phyloP scores from a whole-genome alignment of 1,284 basidiomycete genomes.

The Ganoderma lingzhi region DNA sequence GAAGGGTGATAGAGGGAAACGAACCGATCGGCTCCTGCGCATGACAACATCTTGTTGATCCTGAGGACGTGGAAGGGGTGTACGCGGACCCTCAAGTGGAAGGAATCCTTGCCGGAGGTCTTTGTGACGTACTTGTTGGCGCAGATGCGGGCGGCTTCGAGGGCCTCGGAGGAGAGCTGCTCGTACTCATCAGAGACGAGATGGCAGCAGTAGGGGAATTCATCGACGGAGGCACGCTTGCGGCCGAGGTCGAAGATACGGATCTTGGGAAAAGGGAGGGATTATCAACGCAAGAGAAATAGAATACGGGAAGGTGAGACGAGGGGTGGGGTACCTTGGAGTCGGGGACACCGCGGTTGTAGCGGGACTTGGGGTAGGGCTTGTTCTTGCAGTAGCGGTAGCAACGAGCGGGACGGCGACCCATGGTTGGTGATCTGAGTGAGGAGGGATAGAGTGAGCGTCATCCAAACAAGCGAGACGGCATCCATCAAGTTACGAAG shows the following conservation, averaged over 20 bases:
- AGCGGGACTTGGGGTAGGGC: conserved; percentile 93
- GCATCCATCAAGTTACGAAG: conserved; percentile 40
- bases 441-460: conserved; percentile 28
- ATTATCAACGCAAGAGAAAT: no score
- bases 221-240: conserved; percentile 95
- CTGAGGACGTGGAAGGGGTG: conserved; percentile 99
- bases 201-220: conserved; percentile 97
- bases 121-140: conserved; percentile 99
- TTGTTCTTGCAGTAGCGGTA: conserved; percentile 99
- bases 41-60: conserved; percentile 99
- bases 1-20: conserved; percentile 34
- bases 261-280: conserved; percentile 59
- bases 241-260: conserved; percentile 95
- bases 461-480: conserved; percentile 37
- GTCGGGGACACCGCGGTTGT: conserved; percentile 99
- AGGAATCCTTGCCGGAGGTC: conserved; percentile 97
- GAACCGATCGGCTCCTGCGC: conserved; percentile 96
- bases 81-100: conserved; percentile 97
- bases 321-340: conserved; percentile 68
- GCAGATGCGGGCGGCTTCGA: conserved; percentile 98
- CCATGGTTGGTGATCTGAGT: conserved; percentile 61
- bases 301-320: background rate
- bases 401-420: conserved; percentile 95
- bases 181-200: conserved; percentile 99
- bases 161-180: conserved; percentile 95